These are phyloP conservation scores for Hippophae rhamnoides DNA, from an alignment of 306 rosid genomes.

Conservation along the genomic window DNA sequence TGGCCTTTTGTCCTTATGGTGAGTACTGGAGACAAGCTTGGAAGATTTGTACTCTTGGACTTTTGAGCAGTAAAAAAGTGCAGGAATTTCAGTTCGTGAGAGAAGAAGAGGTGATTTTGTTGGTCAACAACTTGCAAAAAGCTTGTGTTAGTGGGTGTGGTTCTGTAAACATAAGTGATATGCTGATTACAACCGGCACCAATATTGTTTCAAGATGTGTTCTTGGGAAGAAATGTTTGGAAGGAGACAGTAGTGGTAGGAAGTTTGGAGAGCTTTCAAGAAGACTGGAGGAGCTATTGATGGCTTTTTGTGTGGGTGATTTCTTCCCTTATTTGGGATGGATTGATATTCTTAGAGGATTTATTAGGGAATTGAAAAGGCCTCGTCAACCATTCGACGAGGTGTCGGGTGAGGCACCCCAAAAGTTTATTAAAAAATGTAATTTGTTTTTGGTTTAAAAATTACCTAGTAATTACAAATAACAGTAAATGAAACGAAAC, in stretches of 20 bases:
- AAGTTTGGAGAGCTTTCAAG: slow-evolving; percentile 8
- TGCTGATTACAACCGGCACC: too few species aligned
- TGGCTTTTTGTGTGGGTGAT: slow-evolving; percentile 15
- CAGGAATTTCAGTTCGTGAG: neutral
- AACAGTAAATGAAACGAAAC: too few species aligned
- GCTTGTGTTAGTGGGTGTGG: too few species aligned
- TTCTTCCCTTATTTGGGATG: neutral
- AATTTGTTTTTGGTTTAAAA: neutral
- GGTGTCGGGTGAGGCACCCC: slow-evolving; percentile 4
- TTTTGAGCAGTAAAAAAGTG: slow-evolving; percentile 13
- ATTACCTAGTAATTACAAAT: too few species aligned
- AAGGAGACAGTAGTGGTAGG: neutral
- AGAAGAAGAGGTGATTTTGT: slow-evolving; percentile 6
- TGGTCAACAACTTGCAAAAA: too few species aligned
- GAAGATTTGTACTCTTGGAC: slow-evolving; percentile 19
- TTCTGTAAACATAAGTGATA: too few species aligned
- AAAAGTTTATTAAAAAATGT: neutral
- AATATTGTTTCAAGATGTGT: too few species aligned
- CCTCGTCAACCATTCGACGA: neutral
- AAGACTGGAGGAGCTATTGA: neutral
- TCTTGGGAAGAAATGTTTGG: neutral
- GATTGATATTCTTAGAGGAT: slow-evolving; percentile 17
- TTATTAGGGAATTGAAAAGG: neutral
- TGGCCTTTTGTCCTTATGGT: slow-evolving; percentile 18
- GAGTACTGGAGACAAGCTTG: slow-evolving; percentile 27